Evolutionary conservation across 2,329 filamentous ascomycete species (phyloP).

Genomic region (Colletotrichum noveboracense): DNA sequence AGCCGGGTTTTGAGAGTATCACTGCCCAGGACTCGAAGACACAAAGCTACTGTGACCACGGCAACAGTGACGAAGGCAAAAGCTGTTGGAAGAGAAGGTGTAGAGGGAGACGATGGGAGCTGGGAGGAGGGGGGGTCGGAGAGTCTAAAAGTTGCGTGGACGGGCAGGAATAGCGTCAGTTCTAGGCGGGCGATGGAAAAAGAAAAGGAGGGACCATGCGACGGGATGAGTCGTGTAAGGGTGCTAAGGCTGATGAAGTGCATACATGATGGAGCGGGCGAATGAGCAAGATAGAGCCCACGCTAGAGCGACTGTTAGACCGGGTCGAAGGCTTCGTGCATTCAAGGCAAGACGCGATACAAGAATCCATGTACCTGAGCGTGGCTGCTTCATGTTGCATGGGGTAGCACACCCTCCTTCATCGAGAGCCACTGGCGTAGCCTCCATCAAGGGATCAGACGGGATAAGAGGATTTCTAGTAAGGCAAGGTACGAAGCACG

Average conservation of each 20-base stretch:
- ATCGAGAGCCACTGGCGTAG: neutral
- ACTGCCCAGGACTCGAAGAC: neutral
- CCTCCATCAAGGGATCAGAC: neutral
- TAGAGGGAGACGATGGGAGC: neutral
- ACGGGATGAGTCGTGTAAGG: constrained; percentile 13
- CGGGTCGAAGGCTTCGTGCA: constrained; percentile 13
- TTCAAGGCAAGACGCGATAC: neutral
- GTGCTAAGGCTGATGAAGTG: constrained; percentile 19
- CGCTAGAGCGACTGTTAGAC: constrained; percentile 13
- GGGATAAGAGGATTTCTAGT: neutral
- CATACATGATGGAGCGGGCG: neutral
- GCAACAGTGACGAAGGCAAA: neutral
- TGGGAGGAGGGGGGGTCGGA: neutral
- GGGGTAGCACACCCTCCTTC: neutral
- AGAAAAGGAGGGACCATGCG: constrained; percentile 16
- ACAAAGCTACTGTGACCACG: neutral
- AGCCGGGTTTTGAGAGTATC: neutral
- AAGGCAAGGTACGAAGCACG: neutral
- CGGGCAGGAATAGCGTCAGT: constrained; percentile 1
- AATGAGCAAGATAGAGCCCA: neutral
- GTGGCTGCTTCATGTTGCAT: constrained; percentile 13
- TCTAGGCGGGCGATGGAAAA: neutral
- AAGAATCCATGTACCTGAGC: constrained; percentile 1
- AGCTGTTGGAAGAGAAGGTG: neutral
- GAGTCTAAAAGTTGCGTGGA: constrained; percentile 10